Evolutionary conservation across 2,329 filamentous ascomycete genomes (phyloP).

Genomic region (Monosporascus ibericus): DNA sequence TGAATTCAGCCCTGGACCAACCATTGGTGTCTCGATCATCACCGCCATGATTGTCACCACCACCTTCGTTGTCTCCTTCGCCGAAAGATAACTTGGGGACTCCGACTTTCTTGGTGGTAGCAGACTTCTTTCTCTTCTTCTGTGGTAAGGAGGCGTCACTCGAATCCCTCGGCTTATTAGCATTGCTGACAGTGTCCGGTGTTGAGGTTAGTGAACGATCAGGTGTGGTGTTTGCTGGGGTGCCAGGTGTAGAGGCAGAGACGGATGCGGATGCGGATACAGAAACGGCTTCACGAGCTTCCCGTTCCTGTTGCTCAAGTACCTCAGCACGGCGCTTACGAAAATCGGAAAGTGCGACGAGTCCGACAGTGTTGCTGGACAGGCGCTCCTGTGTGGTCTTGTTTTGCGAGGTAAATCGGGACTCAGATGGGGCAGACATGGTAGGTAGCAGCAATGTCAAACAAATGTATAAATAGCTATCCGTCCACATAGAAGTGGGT

Average conservation of each 20-base stretch:
- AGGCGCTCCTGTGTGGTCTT: slow-evolving; percentile 74
- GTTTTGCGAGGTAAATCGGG: slow-evolving; percentile 70
- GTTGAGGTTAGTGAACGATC: slow-evolving; percentile 44
- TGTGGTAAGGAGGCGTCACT: slow-evolving; percentile 29
- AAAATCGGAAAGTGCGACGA: slow-evolving; percentile 88
- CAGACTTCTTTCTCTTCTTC: slow-evolving; percentile 44
- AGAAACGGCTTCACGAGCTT: slow-evolving; percentile 60
- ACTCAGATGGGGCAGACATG: slow-evolving; percentile 19
- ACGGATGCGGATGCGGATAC: slow-evolving; percentile 45
- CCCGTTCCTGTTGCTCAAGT: slow-evolving; percentile 83
- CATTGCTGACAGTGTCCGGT: slow-evolving; percentile 31
- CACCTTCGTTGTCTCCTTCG: slow-evolving; percentile 53
- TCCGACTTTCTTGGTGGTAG: slow-evolving; percentile 26
- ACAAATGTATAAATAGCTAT: too few species aligned
- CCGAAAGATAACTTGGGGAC: slow-evolving; percentile 57
- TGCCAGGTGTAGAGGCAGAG: slow-evolving; percentile 25
- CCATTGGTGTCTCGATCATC: slow-evolving; percentile 22
- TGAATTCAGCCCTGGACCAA: not conserved
- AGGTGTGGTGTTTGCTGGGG: slow-evolving; percentile 34
- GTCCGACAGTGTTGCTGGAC: slow-evolving; percentile 81
- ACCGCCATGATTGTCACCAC: slow-evolving; percentile 41
- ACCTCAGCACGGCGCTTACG: slow-evolving; percentile 92
- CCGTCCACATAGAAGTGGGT: too few species aligned
- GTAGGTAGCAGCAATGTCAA: not conserved
- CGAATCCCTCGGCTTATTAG: not conserved